Evolutionary conservation across 1,284 basidiomycete genomes (phyloP).

Genomic region (Marasmius fiardii): DNA sequence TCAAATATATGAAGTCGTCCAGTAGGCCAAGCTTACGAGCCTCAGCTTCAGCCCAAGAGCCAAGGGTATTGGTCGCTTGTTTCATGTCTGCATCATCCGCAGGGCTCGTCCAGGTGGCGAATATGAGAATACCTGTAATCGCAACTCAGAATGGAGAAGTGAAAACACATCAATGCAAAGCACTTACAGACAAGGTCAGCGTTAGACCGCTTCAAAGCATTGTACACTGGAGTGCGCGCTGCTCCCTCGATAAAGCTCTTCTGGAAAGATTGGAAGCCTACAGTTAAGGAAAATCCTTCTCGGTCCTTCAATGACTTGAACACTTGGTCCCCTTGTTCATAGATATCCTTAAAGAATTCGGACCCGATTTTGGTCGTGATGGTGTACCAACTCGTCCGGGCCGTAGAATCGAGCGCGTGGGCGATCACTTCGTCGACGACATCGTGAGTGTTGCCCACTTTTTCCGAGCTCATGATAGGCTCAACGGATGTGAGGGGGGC

Average conservation of each 20-base stretch:
- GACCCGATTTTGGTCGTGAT: conserved; percentile 1
- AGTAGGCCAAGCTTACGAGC: neutral
- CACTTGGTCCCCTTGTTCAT: neutral
- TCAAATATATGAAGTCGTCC: conserved; percentile 1
- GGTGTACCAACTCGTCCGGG: neutral
- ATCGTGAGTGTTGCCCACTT: neutral
- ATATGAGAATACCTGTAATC: neutral
- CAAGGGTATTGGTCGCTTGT: neutral
- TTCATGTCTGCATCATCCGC: neutral
- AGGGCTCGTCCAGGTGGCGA: neutral
- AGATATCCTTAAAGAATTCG: conserved; percentile 2
- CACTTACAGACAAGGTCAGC: neutral
- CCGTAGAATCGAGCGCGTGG: neutral
- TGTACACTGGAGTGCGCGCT: no score
- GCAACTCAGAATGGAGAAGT: no score
- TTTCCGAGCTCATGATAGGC: no score
- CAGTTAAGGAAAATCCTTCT: neutral
- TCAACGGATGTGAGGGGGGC: no score
- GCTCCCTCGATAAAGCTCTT: neutral
- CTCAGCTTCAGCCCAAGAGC: neutral
- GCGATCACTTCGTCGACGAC: neutral
- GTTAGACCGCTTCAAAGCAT: neutral
- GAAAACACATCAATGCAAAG: neutral
- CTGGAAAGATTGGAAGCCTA: neutral
- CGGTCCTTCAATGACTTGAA: neutral